Evolutionary conservation across 2,329 filamentous ascomycete species (phyloP), one percentile per base, ranked within the genome.

Genomic region (Setomelanomma holmii): DNA sequence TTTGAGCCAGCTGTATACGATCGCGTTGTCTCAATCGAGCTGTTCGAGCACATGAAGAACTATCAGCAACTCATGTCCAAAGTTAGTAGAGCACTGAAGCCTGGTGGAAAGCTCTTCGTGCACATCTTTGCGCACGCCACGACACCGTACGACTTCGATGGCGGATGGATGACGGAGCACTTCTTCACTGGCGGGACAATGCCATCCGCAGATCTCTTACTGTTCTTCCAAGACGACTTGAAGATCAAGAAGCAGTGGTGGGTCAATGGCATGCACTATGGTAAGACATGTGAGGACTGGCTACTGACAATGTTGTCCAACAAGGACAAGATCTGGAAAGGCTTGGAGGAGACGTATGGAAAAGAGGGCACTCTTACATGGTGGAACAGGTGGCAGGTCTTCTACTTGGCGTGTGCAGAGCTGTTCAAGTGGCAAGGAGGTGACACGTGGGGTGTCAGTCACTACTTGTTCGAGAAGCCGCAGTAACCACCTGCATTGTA

Each of bases 11-110:
- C 77, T 21, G 76, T 69, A 4, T 90, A 85, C 61, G 88, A 90
- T 67, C 80, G 87, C 11, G 84, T 89, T 1, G 77, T 90, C 14
- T 86, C 84, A 6, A 87, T 90, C 55, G 88, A 89, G 80, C 79
- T 90, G 11, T 89, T 90, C 65, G 87, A 90, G 69, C 88, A 90
- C 72, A 89, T 90, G 87, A 90, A 90, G 71, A 90, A 90, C 71
- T 89, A 90, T 72, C 82, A 87, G 56, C 75, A 85, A 11, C 80
- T 90, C 20, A 83, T 90, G 76, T 80, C 81, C 38, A 90, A 90
- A 71, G 75, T 89, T 14, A 67, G 79, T 3, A 77, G 80, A 23
- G 80, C 86, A 2, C 75, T 90, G 47, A 86, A 83, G 59, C 82
- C 85, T 0, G 78, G 79, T 1, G 88, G 87, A 4, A 88, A 89